Evolutionary conservation across 495 filamentous ascomycete species (phyloP).

Genomic region (Hapsidospora chrysogenum): DNA sequence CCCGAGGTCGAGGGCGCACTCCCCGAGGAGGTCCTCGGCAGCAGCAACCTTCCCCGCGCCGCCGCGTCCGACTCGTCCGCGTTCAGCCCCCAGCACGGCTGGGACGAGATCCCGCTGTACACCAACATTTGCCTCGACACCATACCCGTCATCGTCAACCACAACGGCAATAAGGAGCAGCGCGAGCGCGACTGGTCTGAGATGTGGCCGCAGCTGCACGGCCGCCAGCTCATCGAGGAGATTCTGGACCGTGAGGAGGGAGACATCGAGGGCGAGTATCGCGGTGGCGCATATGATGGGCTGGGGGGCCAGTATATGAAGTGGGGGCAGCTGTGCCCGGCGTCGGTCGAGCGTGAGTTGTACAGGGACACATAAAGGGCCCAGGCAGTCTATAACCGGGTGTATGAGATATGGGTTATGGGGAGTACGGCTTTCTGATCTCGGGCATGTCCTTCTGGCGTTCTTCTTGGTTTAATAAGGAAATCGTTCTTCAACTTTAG

Average conservation of each 20-base stretch:
- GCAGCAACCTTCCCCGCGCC: neutral
- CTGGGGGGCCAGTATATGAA: neutral
- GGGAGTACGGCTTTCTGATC: too few relatives aligned
- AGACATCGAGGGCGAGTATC: neutral
- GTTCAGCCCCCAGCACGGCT: neutral
- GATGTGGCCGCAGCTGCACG: neutral
- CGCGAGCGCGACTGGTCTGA: neutral
- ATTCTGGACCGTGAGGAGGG: neutral
- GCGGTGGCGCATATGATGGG: neutral
- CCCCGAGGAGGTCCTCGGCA: neutral
- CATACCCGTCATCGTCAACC: constrained; percentile 2
- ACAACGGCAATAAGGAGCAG: neutral
- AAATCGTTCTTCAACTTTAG: too few relatives aligned
- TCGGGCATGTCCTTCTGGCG: too few relatives aligned
- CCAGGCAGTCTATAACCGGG: too few relatives aligned
- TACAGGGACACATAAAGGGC: too few relatives aligned
- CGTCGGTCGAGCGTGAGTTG: neutral
- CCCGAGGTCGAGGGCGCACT: neutral
- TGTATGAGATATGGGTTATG: too few relatives aligned
- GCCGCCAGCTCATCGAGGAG: neutral
- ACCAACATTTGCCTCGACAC: constrained; percentile 1
- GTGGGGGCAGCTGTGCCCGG: neutral
- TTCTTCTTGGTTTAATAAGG: too few relatives aligned
- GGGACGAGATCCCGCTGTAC: constrained; percentile 1
- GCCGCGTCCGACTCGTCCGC: neutral